Evolutionary conservation across 192 early-diverging fungal species (phyloP).

Genomic region (Umbelopsis isabellina): DNA sequence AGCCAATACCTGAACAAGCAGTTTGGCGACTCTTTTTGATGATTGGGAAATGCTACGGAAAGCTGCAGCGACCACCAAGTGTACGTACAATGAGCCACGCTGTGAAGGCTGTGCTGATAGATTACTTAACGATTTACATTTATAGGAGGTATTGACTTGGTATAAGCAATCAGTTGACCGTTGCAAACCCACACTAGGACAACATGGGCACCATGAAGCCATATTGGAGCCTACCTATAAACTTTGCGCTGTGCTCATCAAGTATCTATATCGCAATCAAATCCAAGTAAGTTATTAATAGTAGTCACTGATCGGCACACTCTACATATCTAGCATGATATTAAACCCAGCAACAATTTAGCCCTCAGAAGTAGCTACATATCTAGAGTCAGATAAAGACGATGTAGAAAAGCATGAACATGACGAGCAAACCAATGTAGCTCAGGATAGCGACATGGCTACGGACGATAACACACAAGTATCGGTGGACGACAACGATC

Average conservation of each 20-base stretch:
- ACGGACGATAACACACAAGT: constrained; percentile 2
- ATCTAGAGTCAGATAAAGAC: constrained; percentile 22
- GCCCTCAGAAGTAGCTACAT: constrained; percentile 24
- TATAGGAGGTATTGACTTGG: constrained; percentile 44
- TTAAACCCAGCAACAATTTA: not conserved
- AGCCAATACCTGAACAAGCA: constrained; percentile 19
- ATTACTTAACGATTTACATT: not conserved
- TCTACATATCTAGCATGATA: not conserved
- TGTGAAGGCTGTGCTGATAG: not conserved
- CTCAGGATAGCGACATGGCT: not conserved
- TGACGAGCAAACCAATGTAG: not conserved
- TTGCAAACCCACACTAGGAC: constrained; percentile 34
- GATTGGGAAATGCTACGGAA: constrained; percentile 58
- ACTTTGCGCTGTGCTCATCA: constrained; percentile 58
- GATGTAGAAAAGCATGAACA: constrained; percentile 17
- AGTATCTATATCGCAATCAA: constrained; percentile 49
- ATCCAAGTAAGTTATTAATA: constrained; percentile 46
- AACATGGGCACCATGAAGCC: constrained; percentile 53
- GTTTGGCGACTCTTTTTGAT: constrained; percentile 27
- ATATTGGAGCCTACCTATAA: constrained; percentile 66
- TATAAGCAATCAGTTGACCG: constrained; percentile 44
- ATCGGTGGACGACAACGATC: not conserved
- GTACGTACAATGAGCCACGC: constrained; percentile 17
- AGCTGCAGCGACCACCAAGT: constrained; percentile 44
- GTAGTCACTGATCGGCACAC: not conserved